Evolutionary conservation across 2,329 filamentous ascomycete genomes (phyloP), one percentile per base, ranked within the genome.

Genomic region (Rugonectria rugulosa): DNA sequence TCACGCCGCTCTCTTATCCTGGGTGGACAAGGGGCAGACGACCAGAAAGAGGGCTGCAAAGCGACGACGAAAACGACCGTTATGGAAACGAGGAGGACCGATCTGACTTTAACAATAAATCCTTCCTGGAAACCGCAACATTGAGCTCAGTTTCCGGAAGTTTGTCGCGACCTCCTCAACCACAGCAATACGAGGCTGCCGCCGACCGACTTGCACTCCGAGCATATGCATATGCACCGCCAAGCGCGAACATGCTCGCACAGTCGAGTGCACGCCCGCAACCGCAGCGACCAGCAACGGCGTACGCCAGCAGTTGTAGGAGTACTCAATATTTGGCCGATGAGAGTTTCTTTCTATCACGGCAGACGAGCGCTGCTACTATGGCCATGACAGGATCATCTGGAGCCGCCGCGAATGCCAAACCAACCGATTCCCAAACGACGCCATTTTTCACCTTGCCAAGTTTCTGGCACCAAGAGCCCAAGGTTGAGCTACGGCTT

Each of bases 61-160:
- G 44, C 37, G 64, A 56, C 53, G 49, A 55, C 41, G 57, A 60
- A 32, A 44, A 31, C 21, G 46, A 63, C 60, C 54, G 45, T 46
- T 58, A 56, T 32, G 48, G 46, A 46, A 40, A 23, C 31, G 59
- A 37, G 57, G 59, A 65, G 43, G 57, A 61, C 20, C 57, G 34
- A 36, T 52, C 43, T 36, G 49, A 54, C 27, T 37, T 53, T 53
- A 58, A 63, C 62, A 65, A 67, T 61, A 60, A 62, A 53, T 67
- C 61, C 53, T 68, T 68, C 60, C 49, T 68, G 32, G 66, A 68
- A 59, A 67, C 59, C 23, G 66, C 68, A 41, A 68, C 66, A n/a
- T 56, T 66, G 49, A 63, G 48, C 44, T 68, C 66, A 12, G 40
- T 50, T 40, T 59, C 66, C 26, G 61, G 53, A 37, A 63, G 62